Base-by-base conservation (phyloP, 2,329 filamentous ascomycete genomes). In the Trichophyton equinum region DNA sequence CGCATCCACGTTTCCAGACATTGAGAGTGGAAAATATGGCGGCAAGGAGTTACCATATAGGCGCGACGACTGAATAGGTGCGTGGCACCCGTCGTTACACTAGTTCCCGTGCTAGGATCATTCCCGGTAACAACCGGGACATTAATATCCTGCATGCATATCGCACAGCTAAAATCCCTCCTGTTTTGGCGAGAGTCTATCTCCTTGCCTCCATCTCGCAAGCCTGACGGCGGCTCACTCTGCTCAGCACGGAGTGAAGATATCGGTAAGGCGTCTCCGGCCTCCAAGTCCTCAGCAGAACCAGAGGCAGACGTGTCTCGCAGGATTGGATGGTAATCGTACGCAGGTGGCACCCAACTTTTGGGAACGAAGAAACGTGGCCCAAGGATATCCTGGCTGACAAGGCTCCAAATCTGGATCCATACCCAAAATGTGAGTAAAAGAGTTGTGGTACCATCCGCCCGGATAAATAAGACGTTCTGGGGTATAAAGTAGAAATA, bases 1-100 rank as follows among this genome's bases (percentile, higher is more conserved):
- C 89, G 82, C 88, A 99, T 94, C 94, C 94, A 97, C 44, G 90
- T 91, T 75, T 97, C 92, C 66, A 99, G 76, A 73, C 94, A 99
- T 36, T 81, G 79, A 61, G 86, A 94, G 71, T 99, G 94, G 72
- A 99, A 99, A 57, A 97, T 91, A 76, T 99, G 94, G 60, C 91
- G 80, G 73, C 94, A 99, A 56, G 94, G 94, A 61, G 94, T 99
- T 22, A 97, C 89, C 94, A 99, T 99, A 75, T 97, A 97, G 67
- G 83, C 80, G 57, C 91, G 82, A 63, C 92, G 80, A 36, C 88
- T 88, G 66, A 97, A 79, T 60, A 96, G 82, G 33, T 85, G 85
- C 0, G 83, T 73, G 4, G 74, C 75, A 47, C 77, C 71, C 56
- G 77, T 74, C 15, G 76, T 65, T 51, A 76, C 72, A 30, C 75